phyloP scores from a whole-genome alignment of 176 grass and related monocot species.

The Luzula sylvatica region DNA sequence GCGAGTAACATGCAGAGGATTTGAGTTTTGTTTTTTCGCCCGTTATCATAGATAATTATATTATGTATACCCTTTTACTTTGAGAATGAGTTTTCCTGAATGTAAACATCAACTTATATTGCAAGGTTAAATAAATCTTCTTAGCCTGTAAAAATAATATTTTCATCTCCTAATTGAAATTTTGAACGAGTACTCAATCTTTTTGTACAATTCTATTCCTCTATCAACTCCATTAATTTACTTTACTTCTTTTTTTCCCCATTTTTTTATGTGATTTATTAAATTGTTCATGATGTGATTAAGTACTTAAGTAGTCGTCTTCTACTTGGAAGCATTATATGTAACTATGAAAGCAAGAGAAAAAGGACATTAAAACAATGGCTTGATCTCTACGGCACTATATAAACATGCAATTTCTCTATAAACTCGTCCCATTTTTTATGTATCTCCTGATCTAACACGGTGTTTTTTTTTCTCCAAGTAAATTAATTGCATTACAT shows the following conservation, averaged over 20 bases:
- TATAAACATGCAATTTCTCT: not conserved
- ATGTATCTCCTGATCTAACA: not conserved
- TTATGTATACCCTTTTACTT: conserved; percentile 12
- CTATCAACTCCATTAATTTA: too few relatives aligned
- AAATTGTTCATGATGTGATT: not conserved
- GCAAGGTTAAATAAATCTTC: conserved; percentile 18
- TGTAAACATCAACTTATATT: conserved; percentile 18
- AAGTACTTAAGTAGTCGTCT: not conserved
- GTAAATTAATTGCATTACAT: not conserved
- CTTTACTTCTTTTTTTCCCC: not conserved
- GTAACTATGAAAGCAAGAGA: not conserved
- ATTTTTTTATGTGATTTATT: not conserved
- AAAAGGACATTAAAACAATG: not conserved
- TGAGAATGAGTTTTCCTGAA: not conserved
- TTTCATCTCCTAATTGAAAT: conserved; percentile 1
- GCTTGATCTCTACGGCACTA: conserved; percentile 18
- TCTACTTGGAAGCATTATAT: conserved; percentile 14
- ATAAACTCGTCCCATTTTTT: not conserved
- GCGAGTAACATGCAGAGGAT: conserved; percentile 12
- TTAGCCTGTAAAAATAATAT: conserved; percentile 21
- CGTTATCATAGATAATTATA: conserved; percentile 17
- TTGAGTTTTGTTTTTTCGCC: not conserved
- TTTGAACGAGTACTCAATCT: too few relatives aligned
- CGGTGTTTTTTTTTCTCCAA: not conserved
- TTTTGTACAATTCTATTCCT: too few relatives aligned